These are phyloP conservation scores for Populus pruinosa DNA, from an alignment of 345 rosid species.

Conservation along the genomic window DNA sequence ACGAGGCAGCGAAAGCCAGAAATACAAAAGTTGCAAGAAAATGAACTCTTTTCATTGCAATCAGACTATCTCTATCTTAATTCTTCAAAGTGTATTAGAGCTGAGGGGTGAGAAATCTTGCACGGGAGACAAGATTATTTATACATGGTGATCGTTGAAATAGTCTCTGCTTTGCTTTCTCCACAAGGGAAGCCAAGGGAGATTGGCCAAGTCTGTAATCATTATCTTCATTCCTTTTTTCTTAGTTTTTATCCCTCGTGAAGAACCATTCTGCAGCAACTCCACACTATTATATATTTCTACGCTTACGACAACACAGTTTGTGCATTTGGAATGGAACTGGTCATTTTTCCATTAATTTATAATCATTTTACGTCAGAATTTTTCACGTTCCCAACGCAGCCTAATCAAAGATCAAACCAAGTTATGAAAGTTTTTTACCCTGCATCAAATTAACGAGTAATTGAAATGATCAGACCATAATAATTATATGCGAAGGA, in stretches of 20 bases:
- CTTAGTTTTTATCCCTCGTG: neutral
- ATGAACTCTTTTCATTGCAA: neutral
- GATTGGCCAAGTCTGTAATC: neutral
- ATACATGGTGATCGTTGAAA: neutral
- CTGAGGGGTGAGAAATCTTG: neutral
- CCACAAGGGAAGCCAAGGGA: no score
- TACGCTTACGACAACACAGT: neutral
- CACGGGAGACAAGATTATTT: neutral
- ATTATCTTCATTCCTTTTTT: no score
- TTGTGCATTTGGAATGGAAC: no score
- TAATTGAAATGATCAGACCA: no score
- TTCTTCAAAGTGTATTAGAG: neutral
- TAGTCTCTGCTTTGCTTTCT: neutral
- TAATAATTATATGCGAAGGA: no score
- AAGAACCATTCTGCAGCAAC: neutral
- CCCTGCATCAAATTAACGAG: no score
- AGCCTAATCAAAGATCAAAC: no score
- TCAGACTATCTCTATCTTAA: neutral
- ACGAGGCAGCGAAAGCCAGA: constrained; percentile 8
- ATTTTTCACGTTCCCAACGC: no score
- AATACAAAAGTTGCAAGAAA: neutral
- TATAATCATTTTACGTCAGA: no score
- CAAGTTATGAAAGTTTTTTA: no score
- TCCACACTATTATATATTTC: neutral
- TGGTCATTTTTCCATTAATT: neutral